Percentiles rank a stretch among this genome's conserved stretches.
Evolutionary conservation across 2,329 filamentous ascomycete genomes (phyloP).

Genomic region (Aspergillus tanneri): DNA sequence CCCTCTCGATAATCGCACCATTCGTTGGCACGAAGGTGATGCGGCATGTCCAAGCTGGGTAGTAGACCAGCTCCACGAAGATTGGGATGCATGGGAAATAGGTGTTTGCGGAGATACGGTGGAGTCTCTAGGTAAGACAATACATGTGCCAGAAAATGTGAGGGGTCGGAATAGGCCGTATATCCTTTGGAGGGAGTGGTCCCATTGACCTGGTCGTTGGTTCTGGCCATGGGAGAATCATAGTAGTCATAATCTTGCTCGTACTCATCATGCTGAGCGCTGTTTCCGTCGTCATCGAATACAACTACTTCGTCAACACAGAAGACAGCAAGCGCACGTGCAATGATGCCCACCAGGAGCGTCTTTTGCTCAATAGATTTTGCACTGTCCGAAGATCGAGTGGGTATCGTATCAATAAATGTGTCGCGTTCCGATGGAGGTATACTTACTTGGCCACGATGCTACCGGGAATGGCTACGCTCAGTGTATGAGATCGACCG

Average conservation of each 20-base stretch:
- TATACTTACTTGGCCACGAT: constrained; percentile 66
- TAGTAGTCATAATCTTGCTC: constrained; percentile 41
- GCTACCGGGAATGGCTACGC: constrained; percentile 74
- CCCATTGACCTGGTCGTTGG: constrained; percentile 9
- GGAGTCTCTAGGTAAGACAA: constrained; percentile 81
- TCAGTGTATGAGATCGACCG: constrained; percentile 70
- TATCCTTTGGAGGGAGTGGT: constrained; percentile 29
- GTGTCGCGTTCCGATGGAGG: neutral
- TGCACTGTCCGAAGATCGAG: constrained; percentile 51
- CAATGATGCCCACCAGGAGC: constrained; percentile 69
- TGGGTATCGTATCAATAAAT: neutral
- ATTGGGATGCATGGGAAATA: constrained; percentile 79
- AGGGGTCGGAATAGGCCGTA: constrained; percentile 71
- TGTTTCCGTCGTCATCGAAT: constrained; percentile 64
- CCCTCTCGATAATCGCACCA: constrained; percentile 80
- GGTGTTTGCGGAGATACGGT: constrained; percentile 71
- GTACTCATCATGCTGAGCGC: constrained; percentile 50
- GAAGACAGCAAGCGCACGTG: constrained; percentile 78
- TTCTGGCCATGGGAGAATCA: constrained; percentile 24
- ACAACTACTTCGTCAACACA: constrained; percentile 80
- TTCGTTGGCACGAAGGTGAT: constrained; percentile 73
- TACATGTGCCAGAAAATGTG: constrained; percentile 76
- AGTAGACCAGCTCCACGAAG: constrained; percentile 70
- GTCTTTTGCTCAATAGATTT: constrained; percentile 74
- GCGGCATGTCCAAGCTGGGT: constrained; percentile 79